These are phyloP conservation scores for Monosporascus sp. DNA, from an alignment of 2,329 filamentous ascomycete species.

Conservation along the genomic window DNA sequence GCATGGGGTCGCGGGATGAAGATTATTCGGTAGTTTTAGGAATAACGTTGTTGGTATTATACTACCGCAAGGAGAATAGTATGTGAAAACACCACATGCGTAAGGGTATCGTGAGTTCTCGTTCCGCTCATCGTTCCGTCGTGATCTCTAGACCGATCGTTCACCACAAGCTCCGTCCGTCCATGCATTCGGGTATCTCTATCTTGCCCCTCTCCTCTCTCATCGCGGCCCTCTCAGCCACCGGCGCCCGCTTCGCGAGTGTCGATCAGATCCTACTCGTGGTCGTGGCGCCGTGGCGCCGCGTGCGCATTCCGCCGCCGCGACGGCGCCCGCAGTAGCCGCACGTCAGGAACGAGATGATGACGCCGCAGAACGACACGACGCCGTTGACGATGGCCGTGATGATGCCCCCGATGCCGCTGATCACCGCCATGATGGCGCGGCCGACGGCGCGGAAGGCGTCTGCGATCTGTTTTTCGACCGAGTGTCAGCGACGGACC, in stretches of 20 bases:
- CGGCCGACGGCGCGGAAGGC: conserved; percentile 60
- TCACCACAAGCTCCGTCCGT: no score
- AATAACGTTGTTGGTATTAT: no score
- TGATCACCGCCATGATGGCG: conserved; percentile 63
- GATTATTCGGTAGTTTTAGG: no score
- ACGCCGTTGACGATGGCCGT: conserved; percentile 64
- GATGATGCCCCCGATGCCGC: conserved; percentile 59
- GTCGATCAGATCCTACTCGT: conserved; percentile 28
- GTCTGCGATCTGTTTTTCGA: conserved; percentile 45
- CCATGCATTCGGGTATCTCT: background rate
- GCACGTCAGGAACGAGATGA: conserved; percentile 61
- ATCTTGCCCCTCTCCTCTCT: background rate
- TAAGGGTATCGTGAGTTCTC: no score
- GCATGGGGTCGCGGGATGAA: no score
- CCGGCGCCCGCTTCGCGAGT: no score
- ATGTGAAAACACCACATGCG: no score
- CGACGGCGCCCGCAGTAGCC: conserved; percentile 33
- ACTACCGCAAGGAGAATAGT: no score
- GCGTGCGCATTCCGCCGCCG: conserved; percentile 11
- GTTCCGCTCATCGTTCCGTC: no score
- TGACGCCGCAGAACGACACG: conserved; percentile 58
- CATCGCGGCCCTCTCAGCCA: no score
- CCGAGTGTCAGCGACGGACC: conserved; percentile 10
- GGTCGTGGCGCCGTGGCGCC: conserved; percentile 20
- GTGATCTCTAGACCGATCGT: no score